A percentile compares a stretch with the other conserved stretches of the same genome.
phyloP scores from a whole-genome alignment of 1,139 yeast genomes.

The Chernovozyma sophiae-reginae region DNA sequence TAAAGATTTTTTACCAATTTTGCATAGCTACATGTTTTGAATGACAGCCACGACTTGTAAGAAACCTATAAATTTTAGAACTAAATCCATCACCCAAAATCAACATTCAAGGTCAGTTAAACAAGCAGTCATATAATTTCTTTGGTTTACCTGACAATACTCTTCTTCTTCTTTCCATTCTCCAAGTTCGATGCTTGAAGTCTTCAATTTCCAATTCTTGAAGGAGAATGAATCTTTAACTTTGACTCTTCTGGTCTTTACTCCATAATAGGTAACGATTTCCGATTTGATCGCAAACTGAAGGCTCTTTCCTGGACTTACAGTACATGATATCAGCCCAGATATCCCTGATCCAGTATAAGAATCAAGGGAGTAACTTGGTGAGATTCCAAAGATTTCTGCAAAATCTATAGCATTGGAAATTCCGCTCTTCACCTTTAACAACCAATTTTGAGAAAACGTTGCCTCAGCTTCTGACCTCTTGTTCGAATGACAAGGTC shows the following conservation, averaged over 20 bases:
- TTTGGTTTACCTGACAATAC: slow-evolving; percentile 11
- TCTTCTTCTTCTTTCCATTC: slow-evolving; percentile 16
- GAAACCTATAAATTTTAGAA: too few relatives aligned
- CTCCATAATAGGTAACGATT: slow-evolving; percentile 12
- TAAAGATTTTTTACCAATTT: too few relatives aligned
- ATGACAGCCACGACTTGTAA: too few relatives aligned
- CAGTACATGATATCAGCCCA: slow-evolving; percentile 20
- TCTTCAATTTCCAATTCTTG: slow-evolving; percentile 1
- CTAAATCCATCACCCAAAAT: too few relatives aligned
- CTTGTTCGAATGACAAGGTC: slow-evolving; percentile 10
- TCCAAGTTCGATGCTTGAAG: slow-evolving; percentile 11
- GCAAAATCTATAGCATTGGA: slow-evolving; percentile 14
- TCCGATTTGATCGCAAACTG: slow-evolving; percentile 21
- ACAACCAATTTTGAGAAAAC: slow-evolving; percentile 22
- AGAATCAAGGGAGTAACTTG: slow-evolving; percentile 12
- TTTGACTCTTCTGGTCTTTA: slow-evolving; percentile 14
- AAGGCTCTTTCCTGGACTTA: slow-evolving; percentile 16
- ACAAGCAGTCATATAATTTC: slow-evolving; percentile 22
- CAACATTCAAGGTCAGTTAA: slow-evolving; percentile 17
- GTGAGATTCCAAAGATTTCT: slow-evolving; percentile 13
- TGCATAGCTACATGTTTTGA: too few relatives aligned
- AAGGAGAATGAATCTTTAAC: slow-evolving; percentile 6
- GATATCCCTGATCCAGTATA: slow-evolving; percentile 11
- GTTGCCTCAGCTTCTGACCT: slow-evolving; percentile 10
- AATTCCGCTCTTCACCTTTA: slow-evolving; percentile 14